Evolutionary conservation across 257 asterid species (phyloP).

Genomic region (Cruciata laevipes): DNA sequence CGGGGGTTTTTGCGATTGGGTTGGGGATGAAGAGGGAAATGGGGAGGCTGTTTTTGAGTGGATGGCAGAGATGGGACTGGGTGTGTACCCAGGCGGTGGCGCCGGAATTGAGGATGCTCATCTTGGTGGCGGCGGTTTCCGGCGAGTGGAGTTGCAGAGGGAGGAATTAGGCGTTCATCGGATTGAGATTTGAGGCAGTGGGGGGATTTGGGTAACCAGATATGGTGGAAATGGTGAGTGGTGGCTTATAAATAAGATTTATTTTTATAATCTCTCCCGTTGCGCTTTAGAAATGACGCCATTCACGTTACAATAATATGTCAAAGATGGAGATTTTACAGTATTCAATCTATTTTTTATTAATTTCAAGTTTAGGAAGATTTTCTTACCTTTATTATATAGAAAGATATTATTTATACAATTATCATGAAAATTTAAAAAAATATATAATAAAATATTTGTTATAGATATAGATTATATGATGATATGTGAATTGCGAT

Average conservation of each 20-base stretch:
- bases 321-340: too few relatives aligned
- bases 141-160: background rate
- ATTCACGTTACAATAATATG: too few relatives aligned
- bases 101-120: conserved; percentile 28
- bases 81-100: conserved; percentile 23
- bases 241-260: background rate
- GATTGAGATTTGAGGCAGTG: background rate
- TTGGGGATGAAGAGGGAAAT: conserved; percentile 10
- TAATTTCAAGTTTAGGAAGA: too few relatives aligned
- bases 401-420: too few relatives aligned
- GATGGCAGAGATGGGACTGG: conserved; percentile 14
- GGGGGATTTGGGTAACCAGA: background rate
- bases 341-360: too few relatives aligned
- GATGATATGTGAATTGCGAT: too few relatives aligned
- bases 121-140: conserved; percentile 5
- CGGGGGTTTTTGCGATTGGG: conserved; percentile 10
- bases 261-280: too few relatives aligned
- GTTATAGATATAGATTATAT: too few relatives aligned
- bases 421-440: too few relatives aligned
- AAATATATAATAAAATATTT: too few relatives aligned
- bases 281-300: too few relatives aligned
- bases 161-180: background rate
- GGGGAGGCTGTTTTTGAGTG: conserved; percentile 21
- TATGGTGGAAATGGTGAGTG: background rate
- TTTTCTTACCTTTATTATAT: too few relatives aligned